Conservation (phyloP, 352 stramenopile species). For the Aphanomyces euteiches region DNA sequence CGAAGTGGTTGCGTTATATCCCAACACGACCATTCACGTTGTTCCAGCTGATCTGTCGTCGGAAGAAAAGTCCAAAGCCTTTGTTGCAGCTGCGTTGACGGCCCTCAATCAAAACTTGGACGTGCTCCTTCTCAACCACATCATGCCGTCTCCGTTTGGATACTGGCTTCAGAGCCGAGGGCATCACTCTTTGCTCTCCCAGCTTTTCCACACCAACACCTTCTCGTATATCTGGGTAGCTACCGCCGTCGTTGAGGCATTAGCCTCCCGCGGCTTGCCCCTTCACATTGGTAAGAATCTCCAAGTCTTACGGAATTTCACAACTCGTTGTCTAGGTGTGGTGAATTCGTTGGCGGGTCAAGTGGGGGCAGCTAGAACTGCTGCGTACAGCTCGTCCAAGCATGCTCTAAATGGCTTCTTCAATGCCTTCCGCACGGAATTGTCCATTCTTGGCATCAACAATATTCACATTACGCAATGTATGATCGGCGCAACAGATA, state of each 20-base stretch:
- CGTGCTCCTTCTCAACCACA: background rate
- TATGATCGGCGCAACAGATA: background rate
- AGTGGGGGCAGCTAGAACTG: background rate
- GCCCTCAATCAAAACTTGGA: background rate
- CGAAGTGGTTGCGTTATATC: background rate
- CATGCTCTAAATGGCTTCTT: background rate
- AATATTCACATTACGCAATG: background rate
- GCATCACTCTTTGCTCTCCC: background rate
- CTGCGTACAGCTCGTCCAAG: background rate
- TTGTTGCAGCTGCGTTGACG: background rate
- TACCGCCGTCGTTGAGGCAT: background rate
- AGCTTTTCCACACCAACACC: constrained; percentile 1
- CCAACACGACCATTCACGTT: background rate
- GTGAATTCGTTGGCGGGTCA: background rate
- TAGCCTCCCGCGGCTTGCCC: no score
- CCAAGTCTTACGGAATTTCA: no score
- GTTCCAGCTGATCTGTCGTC: background rate
- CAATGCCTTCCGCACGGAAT: background rate
- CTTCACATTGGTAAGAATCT: no score
- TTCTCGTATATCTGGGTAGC: background rate
- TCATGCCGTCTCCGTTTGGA: background rate
- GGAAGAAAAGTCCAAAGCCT: background rate
- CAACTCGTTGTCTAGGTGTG: background rate
- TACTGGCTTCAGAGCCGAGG: background rate
- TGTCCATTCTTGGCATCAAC: background rate